Evolutionary conservation across 1,284 basidiomycete genomes (phyloP), one percentile per base, ranked within the genome.

Genomic region (Phylloporus gajari): DNA sequence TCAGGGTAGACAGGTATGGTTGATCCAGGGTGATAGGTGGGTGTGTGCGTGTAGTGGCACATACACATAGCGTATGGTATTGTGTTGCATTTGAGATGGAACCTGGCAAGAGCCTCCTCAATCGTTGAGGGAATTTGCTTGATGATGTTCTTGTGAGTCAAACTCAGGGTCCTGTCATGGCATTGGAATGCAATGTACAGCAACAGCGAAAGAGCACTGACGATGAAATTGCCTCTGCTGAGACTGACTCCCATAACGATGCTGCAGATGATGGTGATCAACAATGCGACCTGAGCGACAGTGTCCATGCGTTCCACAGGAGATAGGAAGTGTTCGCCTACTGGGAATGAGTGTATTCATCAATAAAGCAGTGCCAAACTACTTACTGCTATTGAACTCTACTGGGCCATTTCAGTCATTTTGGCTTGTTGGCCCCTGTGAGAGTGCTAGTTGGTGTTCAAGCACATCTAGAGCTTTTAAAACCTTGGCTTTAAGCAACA

Each of bases 31-130:
- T 12, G 25, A 2, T 21, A 21, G 13, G 46, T 48, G 17, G 66
- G 72, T 30, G 65, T 42, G 59, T 75, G 72, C 5, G 58, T 76
- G 42, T 63, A 71, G 32, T 75, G 74, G 46, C 74, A 75, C 7
- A 30, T 23, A n/a, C 74, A 75, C 9, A 38, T 44, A 7, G 72
- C 60, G 5, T 65, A 75, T 1, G 21, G 8, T 2, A 59, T 58
- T 5, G 64, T 75, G 51, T 70, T 73, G n/a, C 25, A 62, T 2
- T 23, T 65, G 63, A 74, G 60, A 19, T 71, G 59, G 3, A 75
- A 65, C 53, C 25, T 68, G 2, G 72, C 1, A 3, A 69, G 69
- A 21, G 63, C 61, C 1, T 35, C 65, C 19, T 67, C 27, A 3
- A 70, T 74, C 1, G 61, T 74, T 7, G 65, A 11, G 21, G 73